Base-by-base conservation (phyloP, 257 asterid genomes). In the Penstemon eatonii region DNA sequence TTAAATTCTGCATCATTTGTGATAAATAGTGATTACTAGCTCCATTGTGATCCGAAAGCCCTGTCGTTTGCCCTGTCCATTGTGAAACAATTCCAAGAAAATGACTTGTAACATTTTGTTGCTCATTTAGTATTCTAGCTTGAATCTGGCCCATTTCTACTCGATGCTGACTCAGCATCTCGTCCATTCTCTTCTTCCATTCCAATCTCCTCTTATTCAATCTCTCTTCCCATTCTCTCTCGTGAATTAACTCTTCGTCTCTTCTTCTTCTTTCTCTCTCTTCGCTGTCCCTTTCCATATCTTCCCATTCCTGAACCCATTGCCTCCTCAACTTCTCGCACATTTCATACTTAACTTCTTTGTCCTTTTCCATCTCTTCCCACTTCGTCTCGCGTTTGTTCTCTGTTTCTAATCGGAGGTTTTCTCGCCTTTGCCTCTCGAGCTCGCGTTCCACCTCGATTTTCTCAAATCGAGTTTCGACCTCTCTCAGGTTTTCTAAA, bases 1-100 rank as follows among this genome's bases (percentile, higher is more conserved):
- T 94, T 88, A 93, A 79, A 67, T 85, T 93, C 82, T 88, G 98
- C 80, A 93, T 90, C 97, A 90, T 93, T 82, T 93, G 97, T 37
- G 97, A 85, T 51, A 94, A 75, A 73, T 94, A 94, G 77, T 88
- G 96, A 77, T 78, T 80, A 63, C 80, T 83, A 46, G 96, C 95
- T 44, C 95, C 97, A 7, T 82, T 79, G 60, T 83, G 97, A 78
- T 94, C 97, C 11, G 96, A 69, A 19, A 93, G 86, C 56, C 86
- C 88, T 0, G 90, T 58, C 13, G 90, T 83, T 68, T 85, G 96
- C 39, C 92, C 88, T 7, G 95, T 75, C 97, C 97, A 90, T 78
- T 89, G 97, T 7, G 99, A 85, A 71, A 94, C 84, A 64, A 91
- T 71, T 55, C 99, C 97, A 11, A 94, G 76, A 65, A 94, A 79